Evolutionary conservation across 805 yeast genomes (phyloP).

Genomic region (Blastobotrys peoriensis): DNA sequence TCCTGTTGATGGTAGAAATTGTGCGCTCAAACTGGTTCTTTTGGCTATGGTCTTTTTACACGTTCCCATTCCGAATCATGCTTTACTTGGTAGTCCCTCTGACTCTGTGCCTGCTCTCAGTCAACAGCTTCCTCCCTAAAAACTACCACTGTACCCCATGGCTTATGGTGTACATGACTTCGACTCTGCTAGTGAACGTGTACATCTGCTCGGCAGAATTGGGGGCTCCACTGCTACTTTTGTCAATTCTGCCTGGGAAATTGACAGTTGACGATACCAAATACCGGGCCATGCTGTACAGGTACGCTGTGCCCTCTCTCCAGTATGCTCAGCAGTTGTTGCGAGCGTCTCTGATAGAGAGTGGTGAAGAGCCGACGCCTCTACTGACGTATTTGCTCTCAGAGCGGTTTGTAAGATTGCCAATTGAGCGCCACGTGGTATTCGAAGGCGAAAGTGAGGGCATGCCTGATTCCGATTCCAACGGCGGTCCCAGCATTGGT

Average conservation of each 20-base stretch:
- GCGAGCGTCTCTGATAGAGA: not conserved
- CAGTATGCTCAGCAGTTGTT: not conserved
- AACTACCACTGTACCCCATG: not conserved
- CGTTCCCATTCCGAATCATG: not conserved
- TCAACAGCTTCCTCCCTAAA: not conserved
- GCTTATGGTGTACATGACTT: not conserved
- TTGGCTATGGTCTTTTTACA: not conserved
- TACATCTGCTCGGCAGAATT: not conserved
- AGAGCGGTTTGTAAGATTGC: not conserved
- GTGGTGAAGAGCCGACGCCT: not conserved
- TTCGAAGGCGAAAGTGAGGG: no score
- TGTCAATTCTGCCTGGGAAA: not conserved
- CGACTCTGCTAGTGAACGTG: not conserved
- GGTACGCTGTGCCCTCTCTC: not conserved
- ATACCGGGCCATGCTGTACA: not conserved
- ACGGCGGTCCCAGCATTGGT: no score
- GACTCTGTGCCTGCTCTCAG: not conserved
- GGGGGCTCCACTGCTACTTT: not conserved
- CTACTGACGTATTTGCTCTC: not conserved
- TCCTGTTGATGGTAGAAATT: not conserved
- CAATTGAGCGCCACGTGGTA: no score
- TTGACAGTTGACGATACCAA: not conserved
- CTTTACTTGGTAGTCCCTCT: not conserved
- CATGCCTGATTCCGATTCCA: no score
- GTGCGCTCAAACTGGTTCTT: not conserved